phyloP scores from a whole-genome alignment of 2,329 filamentous ascomycete genomes.

The Trichoderma sp. region DNA sequence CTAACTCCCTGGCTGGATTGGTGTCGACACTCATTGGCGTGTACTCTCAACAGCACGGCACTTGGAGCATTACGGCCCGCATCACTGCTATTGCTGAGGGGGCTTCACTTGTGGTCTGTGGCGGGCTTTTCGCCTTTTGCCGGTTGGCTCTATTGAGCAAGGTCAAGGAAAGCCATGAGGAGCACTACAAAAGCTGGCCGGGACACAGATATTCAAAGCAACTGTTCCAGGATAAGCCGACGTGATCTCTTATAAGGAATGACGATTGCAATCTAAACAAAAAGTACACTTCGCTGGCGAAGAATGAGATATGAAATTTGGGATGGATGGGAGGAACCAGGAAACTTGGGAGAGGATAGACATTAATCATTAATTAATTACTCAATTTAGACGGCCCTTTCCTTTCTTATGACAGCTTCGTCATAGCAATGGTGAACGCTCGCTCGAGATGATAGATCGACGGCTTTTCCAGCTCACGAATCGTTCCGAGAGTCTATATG shows the following conservation, averaged over 20 bases:
- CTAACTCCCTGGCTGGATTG: conserved; percentile 52
- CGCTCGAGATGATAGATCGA: conserved; percentile 27
- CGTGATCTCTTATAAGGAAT: not conserved
- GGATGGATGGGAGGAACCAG: not conserved
- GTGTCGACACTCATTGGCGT: conserved; percentile 52
- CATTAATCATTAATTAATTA: not conserved
- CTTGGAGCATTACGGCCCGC: conserved; percentile 46
- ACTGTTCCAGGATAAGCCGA: conserved; percentile 8
- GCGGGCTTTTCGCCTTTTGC: conserved; percentile 34
- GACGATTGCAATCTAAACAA: not conserved
- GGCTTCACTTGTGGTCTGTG: conserved; percentile 30
- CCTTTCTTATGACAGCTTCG: not conserved
- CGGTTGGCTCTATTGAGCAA: conserved; percentile 35
- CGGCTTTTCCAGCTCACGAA: conserved; percentile 41
- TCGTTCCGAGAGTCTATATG: conserved; percentile 55
- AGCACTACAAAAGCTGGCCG: conserved; percentile 28
- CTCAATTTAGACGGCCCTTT: not conserved
- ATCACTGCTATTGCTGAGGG: conserved; percentile 41
- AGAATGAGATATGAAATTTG: not conserved
- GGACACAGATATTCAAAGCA: conserved; percentile 6
- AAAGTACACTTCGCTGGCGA: not conserved
- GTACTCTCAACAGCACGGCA: conserved; percentile 48
- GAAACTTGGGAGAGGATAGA: not conserved
- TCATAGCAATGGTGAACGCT: conserved; percentile 36
- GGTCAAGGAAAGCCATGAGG: conserved; percentile 34